These are phyloP conservation scores for Ophiostoma tasmaniense DNA, from an alignment of 2,329 filamentous ascomycete genomes.

Conservation along the genomic window DNA sequence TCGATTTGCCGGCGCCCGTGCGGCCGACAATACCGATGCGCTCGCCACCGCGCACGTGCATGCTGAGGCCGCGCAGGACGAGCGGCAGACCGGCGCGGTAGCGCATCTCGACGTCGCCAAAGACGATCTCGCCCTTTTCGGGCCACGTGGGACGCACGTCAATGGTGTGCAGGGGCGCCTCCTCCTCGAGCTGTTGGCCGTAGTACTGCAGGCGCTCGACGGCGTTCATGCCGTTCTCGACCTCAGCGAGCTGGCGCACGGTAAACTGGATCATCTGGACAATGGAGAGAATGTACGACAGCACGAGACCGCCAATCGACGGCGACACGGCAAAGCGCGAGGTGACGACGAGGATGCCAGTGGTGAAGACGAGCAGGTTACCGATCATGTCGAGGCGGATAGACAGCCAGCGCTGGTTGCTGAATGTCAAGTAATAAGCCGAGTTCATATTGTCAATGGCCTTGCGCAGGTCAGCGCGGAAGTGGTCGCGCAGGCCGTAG, in stretches of 20 bases:
- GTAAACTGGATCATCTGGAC: conserved; percentile 96
- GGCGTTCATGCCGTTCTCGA: conserved; percentile 97
- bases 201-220: conserved; percentile 91
- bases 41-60: conserved; percentile 68
- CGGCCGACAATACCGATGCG: conserved; percentile 74
- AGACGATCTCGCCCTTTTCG: conserved; percentile 71
- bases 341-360: conserved; percentile 84
- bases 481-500: conserved; percentile 72
- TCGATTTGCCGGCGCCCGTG: conserved; percentile 75
- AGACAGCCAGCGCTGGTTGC: conserved; percentile 90
- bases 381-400: conserved; percentile 78
- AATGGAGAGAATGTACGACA: conserved; percentile 88
- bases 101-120: conserved; percentile 68
- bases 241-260: conserved; percentile 84
- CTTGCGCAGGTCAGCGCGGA: conserved; percentile 58
- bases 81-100: conserved; percentile 65
- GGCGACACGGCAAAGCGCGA: conserved; percentile 79
- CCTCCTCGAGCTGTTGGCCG: conserved; percentile 76
- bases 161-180: conserved; percentile 71
- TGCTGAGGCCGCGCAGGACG: conserved; percentile 60
- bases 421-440: conserved; percentile 90
- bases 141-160: conserved; percentile 74
- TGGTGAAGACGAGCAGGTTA: conserved; percentile 75
- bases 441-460: conserved; percentile 87
- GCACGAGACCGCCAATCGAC: conserved; percentile 75